Conservation (phyloP, 169 alveolate species). For the Plasmodium yoelii region DNA sequence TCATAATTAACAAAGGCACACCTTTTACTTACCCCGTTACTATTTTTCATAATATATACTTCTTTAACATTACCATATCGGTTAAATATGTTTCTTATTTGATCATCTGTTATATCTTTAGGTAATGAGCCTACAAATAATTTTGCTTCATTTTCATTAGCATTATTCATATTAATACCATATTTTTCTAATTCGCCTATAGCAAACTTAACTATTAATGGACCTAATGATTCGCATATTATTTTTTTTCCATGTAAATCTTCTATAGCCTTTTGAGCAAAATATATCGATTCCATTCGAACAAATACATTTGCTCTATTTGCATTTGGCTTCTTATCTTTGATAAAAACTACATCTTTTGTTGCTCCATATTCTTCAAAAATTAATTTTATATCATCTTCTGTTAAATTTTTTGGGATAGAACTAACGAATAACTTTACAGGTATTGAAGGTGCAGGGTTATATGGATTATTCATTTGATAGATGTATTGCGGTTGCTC, state of each 20-base stretch:
- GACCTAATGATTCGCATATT: constrained; percentile 88
- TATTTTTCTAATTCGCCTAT: constrained; percentile 91
- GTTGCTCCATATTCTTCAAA: constrained; percentile 90
- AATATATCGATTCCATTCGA: constrained; percentile 89
- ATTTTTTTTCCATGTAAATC: constrained; percentile 85
- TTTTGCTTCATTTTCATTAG: constrained; percentile 89
- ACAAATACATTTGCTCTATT: constrained; percentile 89
- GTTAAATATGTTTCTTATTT: constrained; percentile 83
- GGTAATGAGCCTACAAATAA: constrained; percentile 93
- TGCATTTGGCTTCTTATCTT: constrained; percentile 87
- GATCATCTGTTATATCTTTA: constrained; percentile 86
- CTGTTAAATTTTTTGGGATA: constrained; percentile 89
- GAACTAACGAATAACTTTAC: constrained; percentile 91
- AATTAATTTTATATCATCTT: constrained; percentile 83
- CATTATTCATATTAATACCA: constrained; percentile 85
- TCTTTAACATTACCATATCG: constrained; percentile 91
- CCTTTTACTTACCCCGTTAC: constrained; percentile 88
- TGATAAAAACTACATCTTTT: constrained; percentile 86
- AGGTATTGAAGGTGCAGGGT: constrained; percentile 93
- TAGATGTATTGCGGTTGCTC: constrained; percentile 44
- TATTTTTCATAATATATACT: constrained; percentile 90
- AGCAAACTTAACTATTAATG: constrained; percentile 91
- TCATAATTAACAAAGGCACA: constrained; percentile 92
- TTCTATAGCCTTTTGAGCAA: constrained; percentile 92
- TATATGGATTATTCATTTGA: constrained; percentile 79